Base-by-base conservation (phyloP, 1,284 basidiomycete genomes). In the Leccinum subfulvum region DNA sequence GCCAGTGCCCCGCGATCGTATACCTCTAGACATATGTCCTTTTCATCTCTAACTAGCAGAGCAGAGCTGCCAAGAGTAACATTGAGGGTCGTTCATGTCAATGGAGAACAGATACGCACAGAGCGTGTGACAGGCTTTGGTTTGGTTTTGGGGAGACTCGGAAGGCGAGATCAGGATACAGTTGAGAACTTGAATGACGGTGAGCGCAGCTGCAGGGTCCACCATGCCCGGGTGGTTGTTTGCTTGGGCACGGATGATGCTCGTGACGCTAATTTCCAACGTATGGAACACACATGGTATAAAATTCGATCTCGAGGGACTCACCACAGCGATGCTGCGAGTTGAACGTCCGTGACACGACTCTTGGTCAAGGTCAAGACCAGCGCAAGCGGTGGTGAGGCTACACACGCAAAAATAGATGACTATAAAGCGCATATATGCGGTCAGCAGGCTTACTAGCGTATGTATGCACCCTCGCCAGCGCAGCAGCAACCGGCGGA, bases 51-150 rank as follows among this genome's bases (percentile, higher is more conserved):
- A 1, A 92, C 85, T 0, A 95, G 80, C 59, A 87, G 79, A 58
- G 87, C 93, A 87, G 79, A 58, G 87, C 93, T 94, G 68, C 14
- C 44, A 21, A 60, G 23, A 59, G 33, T 0, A n/a, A 47, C 2
- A 47, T 33, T 61, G 37, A 53, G 16, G 55, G 1, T 10, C n/a
- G 44, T 39, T 54, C 18, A 30, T 13, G 13, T 41, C 16, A 35
- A 35, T 16, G 28, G 11, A 52, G 16, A 57, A 58, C 44, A 26
- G 11, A 30, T 55, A 75, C 82, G 14, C 64, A 92, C 91, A 85
- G 0, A 95, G 75, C 7, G 88, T 82, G 68, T 89, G 90, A 71
- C 90, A 93, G 0, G 90, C 87, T 69, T 81, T 85, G 3, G 80
- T 82, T 57, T 82, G 79, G 30, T 74, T 80, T 56, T 77, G 74